Evolutionary conservation across 129 eudicot genomes (phyloP), one percentile per base, ranked within the genome.

Genomic region (Heracleum sosnowskyi): DNA sequence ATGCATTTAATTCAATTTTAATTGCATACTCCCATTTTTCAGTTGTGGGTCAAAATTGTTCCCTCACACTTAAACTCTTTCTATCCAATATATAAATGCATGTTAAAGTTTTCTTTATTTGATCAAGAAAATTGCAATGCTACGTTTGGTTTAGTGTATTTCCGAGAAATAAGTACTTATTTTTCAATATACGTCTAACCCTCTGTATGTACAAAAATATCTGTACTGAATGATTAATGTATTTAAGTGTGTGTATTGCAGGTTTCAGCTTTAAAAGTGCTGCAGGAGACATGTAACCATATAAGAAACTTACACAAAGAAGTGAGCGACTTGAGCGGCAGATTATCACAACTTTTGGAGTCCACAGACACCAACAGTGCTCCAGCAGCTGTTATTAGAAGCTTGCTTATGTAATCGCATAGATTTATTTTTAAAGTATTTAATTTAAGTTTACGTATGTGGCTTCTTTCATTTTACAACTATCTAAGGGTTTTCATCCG

Each of bases 251-350:
- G n/a, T 17, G 57, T 49, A 13, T 64, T 64, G 37, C 87, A 91
- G 97, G 89, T 79, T 42, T 91, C 98, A 36, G 94, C 98, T 34
- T 91, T 96, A 40, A 91, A 89, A 87, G 97, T 95, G 62, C 81
- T 95, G 79, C 96, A 95, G 77, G 98, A 94, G 89, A 94, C 98
- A 13, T 94, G 98, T 73, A 91, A 94, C 89, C 91, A 91, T 82
- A 95, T 95, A 41, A 87, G 90, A 76, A 95, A 77, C 86, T 86
- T 95, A 79, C 98, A 88, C 79, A 84, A 87, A 82, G 98, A 95
- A 80, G 98, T 95, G 73, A 97, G 87, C 69, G 97, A 88, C 44
- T 78, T 95, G 31, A 95, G 96, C 69, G 98, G 91, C 53, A 83
- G 92, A 73, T 76, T 95, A 79, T 84, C 97, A 36, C 94, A 86